Evolutionary conservation across 768 basidiomycete genomes (phyloP), one percentile per base, ranked within the genome.

Genomic region (Phylloporus sp.): DNA sequence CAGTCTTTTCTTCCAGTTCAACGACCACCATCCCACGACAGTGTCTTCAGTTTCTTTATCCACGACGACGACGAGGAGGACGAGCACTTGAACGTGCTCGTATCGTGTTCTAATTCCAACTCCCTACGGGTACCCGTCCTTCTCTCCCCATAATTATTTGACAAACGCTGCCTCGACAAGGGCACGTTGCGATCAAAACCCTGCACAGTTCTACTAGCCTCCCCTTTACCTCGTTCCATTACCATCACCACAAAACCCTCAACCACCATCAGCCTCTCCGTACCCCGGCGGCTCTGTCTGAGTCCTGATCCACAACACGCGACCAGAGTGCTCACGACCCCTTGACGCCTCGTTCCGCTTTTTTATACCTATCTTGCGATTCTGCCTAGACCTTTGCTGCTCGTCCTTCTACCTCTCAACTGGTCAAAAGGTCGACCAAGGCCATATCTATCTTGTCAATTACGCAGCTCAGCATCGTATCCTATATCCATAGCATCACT

Each of bases 151-250:
- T 70, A 69, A 65, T 67, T 67, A 71, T 74, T 65, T 74, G 71
- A 70, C 72, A 76, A 73, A 74, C 74, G 71, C 72, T 73, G 77
- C 72, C 72, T 72, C 72, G 68, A 76, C 70, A 73, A 73, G 79
- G 84, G 80, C 85, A 88, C 85, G 84, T 86, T 86, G 83, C 74
- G 75, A 86, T 85, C 83, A 85, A 83, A 85, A 82, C 72, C 72
- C 79, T 77, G 76, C 61, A 65, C 70, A 66, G 59, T 65, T 45
- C 57, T 65, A 67, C 65, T 74, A 72, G 78, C 80, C 80, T 80
- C 64, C 74, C 78, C 75, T 77, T 73, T 77, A 75, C 78, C 79
- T 81, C 79, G 71, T 76, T 76, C 75, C 77, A 69, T 67, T 65
- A 59, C 65, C 55, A 61, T 65, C 61, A 69, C 58, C 55, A 40